phyloP scores from a whole-genome alignment of 2,329 filamentous ascomycete species.

The Coniochaeta ligniaria region DNA sequence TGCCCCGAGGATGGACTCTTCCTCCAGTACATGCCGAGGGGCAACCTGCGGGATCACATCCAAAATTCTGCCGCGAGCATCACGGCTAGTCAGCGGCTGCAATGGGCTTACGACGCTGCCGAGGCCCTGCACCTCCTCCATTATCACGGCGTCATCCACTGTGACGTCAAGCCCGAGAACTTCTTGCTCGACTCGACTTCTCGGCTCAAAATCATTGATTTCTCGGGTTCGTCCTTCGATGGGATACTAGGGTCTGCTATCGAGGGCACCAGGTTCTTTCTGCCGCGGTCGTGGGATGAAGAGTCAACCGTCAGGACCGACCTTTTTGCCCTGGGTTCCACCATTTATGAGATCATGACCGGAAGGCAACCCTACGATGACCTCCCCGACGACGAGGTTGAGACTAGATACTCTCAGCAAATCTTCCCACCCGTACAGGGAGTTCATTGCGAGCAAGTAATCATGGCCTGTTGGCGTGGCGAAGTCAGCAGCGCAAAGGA shows the following conservation, averaged over 20 bases:
- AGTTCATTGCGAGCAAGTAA: too few species aligned
- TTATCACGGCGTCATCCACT: neutral
- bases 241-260: neutral
- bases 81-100: neutral
- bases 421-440: too few species aligned
- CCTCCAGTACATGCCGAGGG: too few species aligned
- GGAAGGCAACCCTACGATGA: neutral
- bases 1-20: too few species aligned
- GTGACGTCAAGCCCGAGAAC: neutral
- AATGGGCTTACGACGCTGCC: neutral
- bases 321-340: neutral
- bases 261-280: neutral
- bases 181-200: neutral
- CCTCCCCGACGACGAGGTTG: neutral
- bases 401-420: neutral
- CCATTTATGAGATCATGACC: neutral
- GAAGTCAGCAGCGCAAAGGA: too few species aligned
- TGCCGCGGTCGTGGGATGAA: neutral
- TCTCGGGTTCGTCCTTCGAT: neutral
- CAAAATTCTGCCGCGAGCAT: neutral
- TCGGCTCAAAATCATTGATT: neutral
- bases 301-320: neutral
- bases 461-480: too few species aligned
- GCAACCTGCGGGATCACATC: too few species aligned
- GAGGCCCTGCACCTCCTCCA: neutral